Conservation (phyloP, 2,329 filamentous ascomycete genomes). For the Bertia moriformis region DNA sequence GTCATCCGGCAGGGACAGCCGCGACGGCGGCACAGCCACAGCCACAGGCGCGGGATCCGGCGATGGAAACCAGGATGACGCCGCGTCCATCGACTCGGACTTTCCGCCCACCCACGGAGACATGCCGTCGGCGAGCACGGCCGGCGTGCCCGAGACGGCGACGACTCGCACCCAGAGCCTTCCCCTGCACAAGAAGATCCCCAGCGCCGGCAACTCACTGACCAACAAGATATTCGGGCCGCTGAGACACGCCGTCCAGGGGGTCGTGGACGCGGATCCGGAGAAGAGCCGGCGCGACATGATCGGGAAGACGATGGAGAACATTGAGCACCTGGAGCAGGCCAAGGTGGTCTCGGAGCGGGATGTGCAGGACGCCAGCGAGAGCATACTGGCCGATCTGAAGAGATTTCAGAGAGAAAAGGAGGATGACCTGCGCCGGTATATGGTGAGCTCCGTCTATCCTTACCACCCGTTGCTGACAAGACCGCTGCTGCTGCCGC, state of each 20-base stretch:
- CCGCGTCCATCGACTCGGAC: slow-evolving; percentile 85
- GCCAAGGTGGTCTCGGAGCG: slow-evolving; percentile 76
- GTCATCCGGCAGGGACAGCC: too few relatives aligned
- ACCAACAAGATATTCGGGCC: slow-evolving; percentile 89
- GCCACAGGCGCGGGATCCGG: slow-evolving; percentile 18
- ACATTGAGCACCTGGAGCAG: slow-evolving; percentile 73
- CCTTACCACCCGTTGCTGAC: slow-evolving; percentile 1
- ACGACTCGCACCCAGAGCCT: slow-evolving; percentile 18
- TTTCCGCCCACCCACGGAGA: slow-evolving; percentile 83
- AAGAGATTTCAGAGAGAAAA: slow-evolving; percentile 91
- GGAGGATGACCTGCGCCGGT: slow-evolving; percentile 80
- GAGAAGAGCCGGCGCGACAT: slow-evolving; percentile 82
- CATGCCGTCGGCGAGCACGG: slow-evolving; percentile 60
- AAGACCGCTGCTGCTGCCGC: slow-evolving; percentile 2
- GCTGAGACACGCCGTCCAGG: slow-evolving; percentile 87
- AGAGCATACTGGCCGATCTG: slow-evolving; percentile 75
- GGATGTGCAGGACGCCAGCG: slow-evolving; percentile 85
- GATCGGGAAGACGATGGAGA: slow-evolving; percentile 90
- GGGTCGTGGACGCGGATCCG: slow-evolving; percentile 89
- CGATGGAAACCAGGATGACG: slow-evolving; percentile 54
- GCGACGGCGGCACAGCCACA: slow-evolving; percentile 33
- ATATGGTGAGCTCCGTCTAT: slow-evolving; percentile 96
- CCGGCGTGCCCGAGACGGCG: slow-evolving; percentile 45
- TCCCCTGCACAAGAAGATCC: slow-evolving; percentile 61
- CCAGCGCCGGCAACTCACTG: slow-evolving; percentile 81